These are phyloP conservation scores for Ascochyta pisi DNA, from an alignment of 2,329 filamentous ascomycete genomes.

Conservation along the genomic window DNA sequence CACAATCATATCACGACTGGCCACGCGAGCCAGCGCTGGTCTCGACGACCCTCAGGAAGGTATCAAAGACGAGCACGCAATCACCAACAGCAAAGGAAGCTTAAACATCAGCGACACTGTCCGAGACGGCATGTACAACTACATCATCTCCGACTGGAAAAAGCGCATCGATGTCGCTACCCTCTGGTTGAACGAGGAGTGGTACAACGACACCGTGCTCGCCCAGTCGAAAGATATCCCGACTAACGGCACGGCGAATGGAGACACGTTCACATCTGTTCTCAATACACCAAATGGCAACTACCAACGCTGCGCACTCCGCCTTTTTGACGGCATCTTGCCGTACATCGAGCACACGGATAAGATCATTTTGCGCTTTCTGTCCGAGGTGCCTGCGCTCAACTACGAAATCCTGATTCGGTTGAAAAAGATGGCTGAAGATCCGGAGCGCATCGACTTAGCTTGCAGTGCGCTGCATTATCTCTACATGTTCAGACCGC, in stretches of 20 bases:
- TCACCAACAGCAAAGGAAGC: conserved; percentile 32
- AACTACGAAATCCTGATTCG: conserved; percentile 74
- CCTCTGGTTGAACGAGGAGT: conserved; percentile 95
- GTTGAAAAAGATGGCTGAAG: conserved; percentile 68
- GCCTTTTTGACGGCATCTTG: conserved; percentile 85
- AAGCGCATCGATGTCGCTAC: conserved; percentile 88
- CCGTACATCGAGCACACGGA: conserved; percentile 92
- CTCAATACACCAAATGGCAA: conserved; percentile 52
- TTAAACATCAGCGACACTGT: conserved; percentile 71
- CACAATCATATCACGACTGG: conserved; percentile 82
- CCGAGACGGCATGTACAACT: conserved; percentile 80
- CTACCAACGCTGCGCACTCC: conserved; percentile 80
- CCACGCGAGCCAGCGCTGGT: conserved; percentile 77
- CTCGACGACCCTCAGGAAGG: conserved; percentile 72
- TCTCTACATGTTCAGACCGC: conserved; percentile 59
- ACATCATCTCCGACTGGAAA: conserved; percentile 91
- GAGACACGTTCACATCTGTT: conserved; percentile 48
- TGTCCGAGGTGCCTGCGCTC: conserved; percentile 88
- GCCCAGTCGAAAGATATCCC: conserved; percentile 42
- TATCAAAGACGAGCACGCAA: conserved; percentile 64
- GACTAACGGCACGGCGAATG: conserved; percentile 51
- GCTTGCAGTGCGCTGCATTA: conserved; percentile 65
- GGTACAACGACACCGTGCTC: conserved; percentile 85
- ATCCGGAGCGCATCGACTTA: conserved; percentile 68
- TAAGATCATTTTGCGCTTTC: conserved; percentile 85